Conservation (phyloP, 2,329 filamentous ascomycete species). For the Diplodia intermedia region DNA sequence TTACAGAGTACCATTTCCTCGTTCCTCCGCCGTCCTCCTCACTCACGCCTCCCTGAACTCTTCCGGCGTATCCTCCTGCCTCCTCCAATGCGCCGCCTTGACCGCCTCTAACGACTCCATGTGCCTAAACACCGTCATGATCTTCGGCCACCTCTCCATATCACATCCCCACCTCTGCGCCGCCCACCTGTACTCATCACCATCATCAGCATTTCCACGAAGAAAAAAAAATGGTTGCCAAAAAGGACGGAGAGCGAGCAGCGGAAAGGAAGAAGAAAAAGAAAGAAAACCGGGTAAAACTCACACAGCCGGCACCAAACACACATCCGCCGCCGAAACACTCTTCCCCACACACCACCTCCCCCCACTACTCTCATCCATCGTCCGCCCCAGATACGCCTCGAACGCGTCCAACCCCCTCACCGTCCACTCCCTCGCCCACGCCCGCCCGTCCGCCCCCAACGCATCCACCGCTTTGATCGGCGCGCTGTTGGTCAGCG, state of each 20-base stretch:
- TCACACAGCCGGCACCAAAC: slow-evolving; percentile 63
- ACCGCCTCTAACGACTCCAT: slow-evolving; percentile 61
- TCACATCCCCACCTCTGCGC: slow-evolving; percentile 64
- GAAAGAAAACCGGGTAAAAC: background rate
- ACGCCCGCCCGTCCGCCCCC: slow-evolving; percentile 54
- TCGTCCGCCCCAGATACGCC: slow-evolving; percentile 42
- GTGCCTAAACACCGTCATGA: slow-evolving; percentile 55
- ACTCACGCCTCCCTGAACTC: slow-evolving; percentile 39
- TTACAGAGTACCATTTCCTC: background rate
- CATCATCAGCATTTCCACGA: background rate
- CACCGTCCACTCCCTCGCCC: slow-evolving; percentile 60
- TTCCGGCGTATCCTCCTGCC: slow-evolving; percentile 62
- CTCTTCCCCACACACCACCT: slow-evolving; percentile 63
- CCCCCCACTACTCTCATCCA: slow-evolving; percentile 49
- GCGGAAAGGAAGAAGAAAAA: background rate
- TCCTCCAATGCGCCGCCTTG: slow-evolving; percentile 60
- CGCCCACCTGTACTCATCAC: slow-evolving; percentile 47
- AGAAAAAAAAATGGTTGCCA: background rate
- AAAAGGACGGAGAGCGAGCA: background rate
- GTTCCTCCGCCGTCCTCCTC: background rate
- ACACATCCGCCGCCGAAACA: slow-evolving; percentile 65
- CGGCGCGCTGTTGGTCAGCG: slow-evolving; percentile 65
- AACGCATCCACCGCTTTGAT: slow-evolving; percentile 58
- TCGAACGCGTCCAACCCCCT: slow-evolving; percentile 66
- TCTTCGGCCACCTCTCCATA: slow-evolving; percentile 56